A percentile compares a stretch with the other conserved stretches of the same genome.
Conservation (phyloP, 208 protist genomes). For the Trypanosoma boissoni region DNA sequence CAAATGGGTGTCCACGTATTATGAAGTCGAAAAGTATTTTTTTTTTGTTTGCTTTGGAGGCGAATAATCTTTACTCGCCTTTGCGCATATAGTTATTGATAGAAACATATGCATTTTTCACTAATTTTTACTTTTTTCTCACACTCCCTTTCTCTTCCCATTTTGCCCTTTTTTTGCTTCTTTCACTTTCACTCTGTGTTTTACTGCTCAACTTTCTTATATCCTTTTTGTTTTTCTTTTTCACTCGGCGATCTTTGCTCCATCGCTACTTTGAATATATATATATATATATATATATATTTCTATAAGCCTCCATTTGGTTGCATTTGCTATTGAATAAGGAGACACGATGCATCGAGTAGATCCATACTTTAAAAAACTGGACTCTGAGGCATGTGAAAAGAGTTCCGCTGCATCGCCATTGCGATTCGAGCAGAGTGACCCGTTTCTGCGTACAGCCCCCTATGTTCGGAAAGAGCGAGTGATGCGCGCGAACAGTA, state of each 20-base stretch:
- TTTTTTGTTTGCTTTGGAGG: background rate
- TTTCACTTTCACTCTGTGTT: background rate
- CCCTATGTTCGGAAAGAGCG: too few relatives aligned
- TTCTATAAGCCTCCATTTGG: background rate
- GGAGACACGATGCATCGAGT: too few relatives aligned
- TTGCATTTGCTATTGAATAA: background rate
- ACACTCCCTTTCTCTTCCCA: background rate
- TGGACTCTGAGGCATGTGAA: too few relatives aligned
- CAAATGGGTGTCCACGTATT: too few relatives aligned
- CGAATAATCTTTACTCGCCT: background rate
- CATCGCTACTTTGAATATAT: slow-evolving; percentile 1
- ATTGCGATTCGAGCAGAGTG: too few relatives aligned
- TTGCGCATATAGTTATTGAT: background rate
- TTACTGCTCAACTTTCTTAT: background rate
- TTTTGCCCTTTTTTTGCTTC: background rate
- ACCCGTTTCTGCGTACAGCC: too few relatives aligned
- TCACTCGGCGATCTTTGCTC: too few relatives aligned
- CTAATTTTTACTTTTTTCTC: background rate
- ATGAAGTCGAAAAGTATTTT: too few relatives aligned
- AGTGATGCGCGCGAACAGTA: too few relatives aligned
- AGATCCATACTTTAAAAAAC: too few relatives aligned
- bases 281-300: slow-evolving; percentile 13
- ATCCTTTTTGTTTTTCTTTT: too few relatives aligned
- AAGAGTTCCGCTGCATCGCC: too few relatives aligned
- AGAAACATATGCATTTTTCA: background rate